Percentiles rank a stretch among this genome's conserved stretches.
Conservation (phyloP, 345 rosid genomes). For the Citrus australasica region DNA sequence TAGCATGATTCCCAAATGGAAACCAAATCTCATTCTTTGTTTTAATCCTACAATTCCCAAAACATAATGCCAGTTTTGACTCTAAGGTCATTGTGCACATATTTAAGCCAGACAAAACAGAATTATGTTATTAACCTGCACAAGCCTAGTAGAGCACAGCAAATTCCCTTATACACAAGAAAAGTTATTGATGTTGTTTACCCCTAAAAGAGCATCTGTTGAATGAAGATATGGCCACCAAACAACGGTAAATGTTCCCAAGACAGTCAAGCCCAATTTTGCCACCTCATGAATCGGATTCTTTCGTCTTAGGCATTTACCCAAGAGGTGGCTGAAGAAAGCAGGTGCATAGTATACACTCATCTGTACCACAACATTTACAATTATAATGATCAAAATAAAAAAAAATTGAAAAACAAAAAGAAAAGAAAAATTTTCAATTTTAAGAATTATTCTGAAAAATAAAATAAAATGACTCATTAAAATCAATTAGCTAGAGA, state of each 20-base stretch:
- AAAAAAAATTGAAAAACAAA: background rate
- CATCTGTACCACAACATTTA: constrained; percentile 48
- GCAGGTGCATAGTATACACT: constrained; percentile 97
- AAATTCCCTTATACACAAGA: background rate
- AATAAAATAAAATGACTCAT: background rate
- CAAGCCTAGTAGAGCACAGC: background rate
- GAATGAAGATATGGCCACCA: constrained; percentile 94
- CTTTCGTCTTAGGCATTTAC: constrained; percentile 73
- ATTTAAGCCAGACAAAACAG: constrained; percentile 1
- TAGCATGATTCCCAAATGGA: background rate
- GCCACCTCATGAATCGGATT: constrained; percentile 55
- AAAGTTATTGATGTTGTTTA: constrained; percentile 25
- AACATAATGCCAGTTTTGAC: background rate
- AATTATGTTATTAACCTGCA: background rate
- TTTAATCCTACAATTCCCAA: background rate
- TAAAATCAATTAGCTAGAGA: background rate
- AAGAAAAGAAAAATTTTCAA: background rate
- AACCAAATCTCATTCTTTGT: background rate
- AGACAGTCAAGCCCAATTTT: constrained; percentile 67
- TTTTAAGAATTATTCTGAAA: background rate
- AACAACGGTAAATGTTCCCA: constrained; percentile 65
- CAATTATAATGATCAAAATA: background rate
- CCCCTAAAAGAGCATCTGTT: constrained; percentile 55
- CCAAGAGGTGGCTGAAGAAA: constrained; percentile 78
- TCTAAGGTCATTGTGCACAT: background rate